Percentiles rank a stretch among this genome's conserved stretches.
Evolutionary conservation across 345 rosid genomes (phyloP).

Genomic region (Physaria fendleri): DNA sequence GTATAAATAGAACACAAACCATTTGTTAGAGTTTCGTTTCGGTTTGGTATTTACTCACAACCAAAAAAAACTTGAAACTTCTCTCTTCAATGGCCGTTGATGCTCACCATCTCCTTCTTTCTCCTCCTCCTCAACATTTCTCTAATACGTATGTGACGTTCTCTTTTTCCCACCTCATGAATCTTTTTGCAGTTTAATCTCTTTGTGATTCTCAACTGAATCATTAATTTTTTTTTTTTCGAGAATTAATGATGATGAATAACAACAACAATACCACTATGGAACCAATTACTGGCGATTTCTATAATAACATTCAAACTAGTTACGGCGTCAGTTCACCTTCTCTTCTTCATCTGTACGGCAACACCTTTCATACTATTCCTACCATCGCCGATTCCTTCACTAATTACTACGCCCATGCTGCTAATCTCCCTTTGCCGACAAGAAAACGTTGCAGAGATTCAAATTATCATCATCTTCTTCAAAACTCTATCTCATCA

Average conservation of each 20-base stretch:
- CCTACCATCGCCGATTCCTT: constrained; percentile 20
- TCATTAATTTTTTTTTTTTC: constrained; percentile 4
- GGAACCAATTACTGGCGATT: constrained; percentile 25
- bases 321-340: too few species aligned
- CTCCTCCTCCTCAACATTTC: too few species aligned
- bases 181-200: too few species aligned
- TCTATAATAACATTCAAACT: constrained; percentile 6
- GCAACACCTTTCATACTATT: constrained; percentile 27
- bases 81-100: constrained; percentile 60
- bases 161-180: background rate
- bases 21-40: constrained; percentile 25
- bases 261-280: too few species aligned
- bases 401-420: constrained; percentile 44
- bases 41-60: constrained; percentile 10
- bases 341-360: constrained; percentile 42
- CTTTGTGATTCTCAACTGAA: background rate
- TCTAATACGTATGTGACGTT: constrained; percentile 36
- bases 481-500: constrained; percentile 23
- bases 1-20: constrained; percentile 33
- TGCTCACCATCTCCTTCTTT: constrained; percentile 47
- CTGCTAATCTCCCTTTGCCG: background rate
- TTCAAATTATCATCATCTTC: constrained; percentile 19
- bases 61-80: background rate
- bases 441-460: constrained; percentile 68
- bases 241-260: constrained; percentile 52